Evolutionary conservation across 257 asterid species (phyloP).

Genomic region (Solanum peruvianum): DNA sequence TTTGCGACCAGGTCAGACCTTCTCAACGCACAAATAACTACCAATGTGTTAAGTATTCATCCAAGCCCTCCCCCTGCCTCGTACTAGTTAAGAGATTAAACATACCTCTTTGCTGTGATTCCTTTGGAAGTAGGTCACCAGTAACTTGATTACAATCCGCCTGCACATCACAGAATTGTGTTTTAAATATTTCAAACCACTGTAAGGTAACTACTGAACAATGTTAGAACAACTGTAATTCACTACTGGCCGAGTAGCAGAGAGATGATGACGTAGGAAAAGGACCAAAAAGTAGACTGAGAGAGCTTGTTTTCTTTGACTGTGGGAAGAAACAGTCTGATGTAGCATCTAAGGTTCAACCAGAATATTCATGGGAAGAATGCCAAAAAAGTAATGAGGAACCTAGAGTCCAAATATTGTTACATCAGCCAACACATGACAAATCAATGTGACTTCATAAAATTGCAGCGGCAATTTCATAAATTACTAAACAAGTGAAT

Average conservation of each 20-base stretch:
- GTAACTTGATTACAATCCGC: conserved; percentile 93
- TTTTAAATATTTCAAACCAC: background rate
- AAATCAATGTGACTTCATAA: background rate
- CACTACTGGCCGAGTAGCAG: background rate
- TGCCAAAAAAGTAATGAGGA: background rate
- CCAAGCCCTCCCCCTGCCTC: background rate
- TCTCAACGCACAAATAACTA: background rate
- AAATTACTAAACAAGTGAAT: background rate
- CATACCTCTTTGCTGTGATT: conserved; percentile 96
- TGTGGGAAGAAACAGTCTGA: background rate
- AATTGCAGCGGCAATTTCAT: background rate
- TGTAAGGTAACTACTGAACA: background rate
- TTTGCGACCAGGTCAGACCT: background rate
- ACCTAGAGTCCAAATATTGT: background rate
- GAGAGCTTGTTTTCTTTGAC: background rate
- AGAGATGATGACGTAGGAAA: background rate
- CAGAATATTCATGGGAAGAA: background rate
- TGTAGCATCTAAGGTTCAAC: background rate
- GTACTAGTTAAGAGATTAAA: background rate
- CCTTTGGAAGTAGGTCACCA: conserved; percentile 93
- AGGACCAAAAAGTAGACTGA: background rate
- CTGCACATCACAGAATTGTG: conserved; percentile 27
- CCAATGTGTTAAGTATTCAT: background rate
- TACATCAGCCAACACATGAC: background rate
- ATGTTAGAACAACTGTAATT: background rate